Evolutionary conservation across 2,329 filamentous ascomycete species (phyloP).

Genomic region (Dryadomyces quercus-mongolicae): DNA sequence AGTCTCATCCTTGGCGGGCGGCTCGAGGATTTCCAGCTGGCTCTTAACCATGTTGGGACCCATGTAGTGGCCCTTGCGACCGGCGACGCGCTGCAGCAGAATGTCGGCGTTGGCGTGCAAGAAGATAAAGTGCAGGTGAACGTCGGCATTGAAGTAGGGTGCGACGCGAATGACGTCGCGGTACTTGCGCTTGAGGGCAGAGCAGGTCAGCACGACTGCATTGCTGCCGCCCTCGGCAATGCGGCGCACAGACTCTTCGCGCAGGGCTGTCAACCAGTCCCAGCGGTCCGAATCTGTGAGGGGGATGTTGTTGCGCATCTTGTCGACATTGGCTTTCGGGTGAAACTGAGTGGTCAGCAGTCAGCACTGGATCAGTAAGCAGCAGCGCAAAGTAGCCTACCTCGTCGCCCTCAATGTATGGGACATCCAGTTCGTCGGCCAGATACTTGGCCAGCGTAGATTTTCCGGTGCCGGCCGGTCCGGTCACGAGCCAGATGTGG

Average conservation of each 20-base stretch:
- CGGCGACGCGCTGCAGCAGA: constrained; percentile 61
- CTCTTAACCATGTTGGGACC: constrained; percentile 89
- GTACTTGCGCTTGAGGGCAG: constrained; percentile 93
- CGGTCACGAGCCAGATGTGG: constrained; percentile 73
- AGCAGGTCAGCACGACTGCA: constrained; percentile 92
- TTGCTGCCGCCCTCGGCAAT: constrained; percentile 46
- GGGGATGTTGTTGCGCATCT: constrained; percentile 76
- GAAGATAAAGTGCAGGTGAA: constrained; percentile 88
- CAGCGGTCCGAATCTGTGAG: constrained; percentile 89
- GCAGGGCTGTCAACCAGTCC: constrained; percentile 84
- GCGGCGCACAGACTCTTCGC: constrained; percentile 50
- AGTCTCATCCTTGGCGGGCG: constrained; percentile 55
- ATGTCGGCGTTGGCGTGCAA: constrained; percentile 66
- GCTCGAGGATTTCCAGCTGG: constrained; percentile 81
- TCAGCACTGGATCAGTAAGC: not conserved
- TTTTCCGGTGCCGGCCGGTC: constrained; percentile 70
- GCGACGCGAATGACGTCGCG: constrained; percentile 80
- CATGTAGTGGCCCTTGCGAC: constrained; percentile 84
- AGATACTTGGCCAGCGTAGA: constrained; percentile 60
- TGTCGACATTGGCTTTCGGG: constrained; percentile 68
- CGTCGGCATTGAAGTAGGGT: constrained; percentile 58
- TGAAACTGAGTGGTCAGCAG: constrained; percentile 45
- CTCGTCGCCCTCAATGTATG: constrained; percentile 68
- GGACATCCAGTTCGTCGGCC: constrained; percentile 47
- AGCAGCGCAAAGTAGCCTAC: constrained; percentile 32